Percentiles rank a stretch among this genome's conserved stretches.
Evolutionary conservation across 768 basidiomycete species (phyloP).

Genomic region (Dacryopinax spathularia): DNA sequence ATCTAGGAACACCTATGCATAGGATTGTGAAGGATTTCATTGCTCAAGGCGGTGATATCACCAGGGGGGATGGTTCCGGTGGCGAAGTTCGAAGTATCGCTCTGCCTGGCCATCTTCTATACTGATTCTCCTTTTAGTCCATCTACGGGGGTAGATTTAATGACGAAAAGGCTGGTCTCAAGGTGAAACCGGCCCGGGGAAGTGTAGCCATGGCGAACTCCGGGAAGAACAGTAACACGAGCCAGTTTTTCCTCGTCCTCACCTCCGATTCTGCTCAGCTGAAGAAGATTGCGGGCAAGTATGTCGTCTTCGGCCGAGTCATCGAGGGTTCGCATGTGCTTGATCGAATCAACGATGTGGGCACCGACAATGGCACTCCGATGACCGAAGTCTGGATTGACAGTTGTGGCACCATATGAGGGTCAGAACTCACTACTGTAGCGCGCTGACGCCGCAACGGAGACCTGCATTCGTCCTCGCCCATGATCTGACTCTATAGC

Average conservation of each 20-base stretch:
- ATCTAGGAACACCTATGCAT: slow-evolving; percentile 33
- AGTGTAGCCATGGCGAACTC: slow-evolving; percentile 42
- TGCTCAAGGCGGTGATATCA: slow-evolving; percentile 42
- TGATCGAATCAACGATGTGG: slow-evolving; percentile 25
- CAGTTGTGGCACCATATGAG: slow-evolving; percentile 23
- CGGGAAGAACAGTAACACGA: slow-evolving; percentile 31
- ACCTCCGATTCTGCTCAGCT: slow-evolving; percentile 29
- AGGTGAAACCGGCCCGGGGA: slow-evolving; percentile 28
- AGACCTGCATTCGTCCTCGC: too few species aligned
- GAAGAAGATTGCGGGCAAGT: slow-evolving; percentile 37
- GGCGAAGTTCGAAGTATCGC: slow-evolving; percentile 30
- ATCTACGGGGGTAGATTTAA: slow-evolving; percentile 37
- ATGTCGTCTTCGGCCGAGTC: slow-evolving; percentile 33
- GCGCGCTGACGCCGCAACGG: too few species aligned
- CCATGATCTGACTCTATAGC: too few species aligned
- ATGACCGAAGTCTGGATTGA: slow-evolving; percentile 32
- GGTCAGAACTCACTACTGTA: neutral
- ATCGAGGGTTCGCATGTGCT: slow-evolving; percentile 24
- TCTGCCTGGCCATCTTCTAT: neutral
- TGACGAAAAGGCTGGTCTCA: slow-evolving; percentile 39
- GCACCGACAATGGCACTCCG: slow-evolving; percentile 24
- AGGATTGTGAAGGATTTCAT: slow-evolving; percentile 36
- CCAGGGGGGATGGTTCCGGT: slow-evolving; percentile 38
- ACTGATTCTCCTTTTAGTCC: slow-evolving; percentile 22
- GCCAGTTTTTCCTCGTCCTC: slow-evolving; percentile 39